These are phyloP conservation scores for Thinopyrum elongatum DNA, from an alignment of 176 grass and related monocot genomes.

Conservation along the genomic window DNA sequence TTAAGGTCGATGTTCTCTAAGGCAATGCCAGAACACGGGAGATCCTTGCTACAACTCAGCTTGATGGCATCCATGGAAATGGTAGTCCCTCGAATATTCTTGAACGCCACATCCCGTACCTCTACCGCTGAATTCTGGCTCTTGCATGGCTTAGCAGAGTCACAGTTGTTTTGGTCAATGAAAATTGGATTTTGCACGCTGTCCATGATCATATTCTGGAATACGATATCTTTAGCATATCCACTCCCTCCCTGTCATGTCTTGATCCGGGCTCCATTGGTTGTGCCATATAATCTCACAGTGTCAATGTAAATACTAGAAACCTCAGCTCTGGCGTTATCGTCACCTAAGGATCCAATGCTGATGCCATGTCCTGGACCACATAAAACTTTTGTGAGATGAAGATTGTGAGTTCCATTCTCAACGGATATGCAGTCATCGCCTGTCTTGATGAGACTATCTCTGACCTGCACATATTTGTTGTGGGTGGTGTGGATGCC, in stretches of 20 bases:
- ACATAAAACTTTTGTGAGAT: background rate
- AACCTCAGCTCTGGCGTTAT: conserved; percentile 32
- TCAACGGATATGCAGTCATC: conserved; percentile 47
- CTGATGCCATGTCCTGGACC: conserved; percentile 49
- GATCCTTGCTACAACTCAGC: conserved; percentile 46
- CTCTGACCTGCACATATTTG: conserved; percentile 2
- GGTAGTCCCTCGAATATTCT: conserved; percentile 72
- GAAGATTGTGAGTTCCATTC: background rate
- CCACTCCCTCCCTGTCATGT: conserved; percentile 66
- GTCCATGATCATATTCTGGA: conserved; percentile 57
- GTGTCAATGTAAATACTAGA: conserved; percentile 40
- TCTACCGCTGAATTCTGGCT: conserved; percentile 38
- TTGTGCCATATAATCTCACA: conserved; percentile 26
- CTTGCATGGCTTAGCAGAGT: conserved; percentile 22
- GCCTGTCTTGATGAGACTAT: conserved; percentile 35
- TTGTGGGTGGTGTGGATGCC: conserved; percentile 46
- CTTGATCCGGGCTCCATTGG: conserved; percentile 71
- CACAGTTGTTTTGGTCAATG: conserved; percentile 61
- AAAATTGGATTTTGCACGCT: conserved; percentile 50
- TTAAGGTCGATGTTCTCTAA: conserved; percentile 51
- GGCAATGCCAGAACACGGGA: conserved; percentile 30
- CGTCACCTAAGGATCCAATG: conserved; percentile 50
- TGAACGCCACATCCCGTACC: conserved; percentile 48
- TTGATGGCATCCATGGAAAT: conserved; percentile 43
- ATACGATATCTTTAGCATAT: conserved; percentile 43